phyloP scores from a whole-genome alignment of 2,329 filamentous ascomycete species.

The Tolypocladium amazonense region DNA sequence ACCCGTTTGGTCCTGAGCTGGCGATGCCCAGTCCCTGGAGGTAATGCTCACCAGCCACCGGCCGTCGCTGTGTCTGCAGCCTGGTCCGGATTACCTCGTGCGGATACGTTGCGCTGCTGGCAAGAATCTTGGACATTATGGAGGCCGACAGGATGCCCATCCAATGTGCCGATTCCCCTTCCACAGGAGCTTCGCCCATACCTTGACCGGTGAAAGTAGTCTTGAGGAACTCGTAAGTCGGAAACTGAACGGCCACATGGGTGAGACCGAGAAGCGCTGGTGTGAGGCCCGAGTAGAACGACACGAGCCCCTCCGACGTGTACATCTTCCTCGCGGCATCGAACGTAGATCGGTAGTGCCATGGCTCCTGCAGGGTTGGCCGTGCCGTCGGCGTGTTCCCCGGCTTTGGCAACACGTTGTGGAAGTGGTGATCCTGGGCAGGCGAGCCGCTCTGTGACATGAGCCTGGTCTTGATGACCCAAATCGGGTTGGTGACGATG shows the following conservation, averaged over 20 bases:
- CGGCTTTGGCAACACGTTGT: slow-evolving; percentile 35
- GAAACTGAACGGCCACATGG: slow-evolving; percentile 95
- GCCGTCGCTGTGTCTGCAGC: slow-evolving; percentile 83
- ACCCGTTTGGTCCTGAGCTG: slow-evolving; percentile 15
- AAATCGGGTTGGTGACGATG: slow-evolving; percentile 91
- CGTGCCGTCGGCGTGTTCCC: slow-evolving; percentile 43
- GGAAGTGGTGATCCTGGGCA: slow-evolving; percentile 33
- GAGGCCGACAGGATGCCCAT: slow-evolving; percentile 78
- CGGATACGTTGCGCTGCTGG: slow-evolving; percentile 90
- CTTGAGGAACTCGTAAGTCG: slow-evolving; percentile 89
- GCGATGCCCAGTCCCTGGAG: slow-evolving; percentile 39
- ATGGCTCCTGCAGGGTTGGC: slow-evolving; percentile 54
- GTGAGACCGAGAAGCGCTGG: slow-evolving; percentile 85
- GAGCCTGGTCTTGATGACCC: slow-evolving; percentile 96
- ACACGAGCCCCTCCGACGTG: slow-evolving; percentile 70
- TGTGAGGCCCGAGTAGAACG: slow-evolving; percentile 91
- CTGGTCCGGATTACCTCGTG: slow-evolving; percentile 93
- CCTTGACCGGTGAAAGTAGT: slow-evolving; percentile 79
- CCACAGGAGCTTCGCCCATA: slow-evolving; percentile 56
- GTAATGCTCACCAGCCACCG: slow-evolving; percentile 43
- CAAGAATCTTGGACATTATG: slow-evolving; percentile 86
- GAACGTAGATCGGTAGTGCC: slow-evolving; percentile 82
- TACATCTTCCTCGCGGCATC: slow-evolving; percentile 98
- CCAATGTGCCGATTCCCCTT: slow-evolving; percentile 52
- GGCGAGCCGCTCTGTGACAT: slow-evolving; percentile 75